Base-by-base conservation (phyloP, 139 green algal species). In the Coccomyxa sp. region DNA sequence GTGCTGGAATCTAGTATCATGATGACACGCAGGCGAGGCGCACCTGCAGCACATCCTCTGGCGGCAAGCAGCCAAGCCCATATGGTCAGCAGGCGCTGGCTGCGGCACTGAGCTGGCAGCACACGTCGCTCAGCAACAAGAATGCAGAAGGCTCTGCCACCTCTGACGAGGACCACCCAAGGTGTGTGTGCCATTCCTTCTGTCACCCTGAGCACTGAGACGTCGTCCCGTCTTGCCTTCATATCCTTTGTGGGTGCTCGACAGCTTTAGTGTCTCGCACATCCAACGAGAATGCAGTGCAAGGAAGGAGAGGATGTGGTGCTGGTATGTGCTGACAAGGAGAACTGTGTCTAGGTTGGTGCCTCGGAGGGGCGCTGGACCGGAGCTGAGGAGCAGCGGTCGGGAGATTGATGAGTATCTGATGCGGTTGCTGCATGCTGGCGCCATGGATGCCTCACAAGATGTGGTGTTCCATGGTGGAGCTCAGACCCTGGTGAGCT, bases 401-500 rank as follows among this genome's bases (percentile, higher is more conserved):
- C 38, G 73, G 2, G n/a, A 81, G 68, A 81, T 81, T 12, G 76
- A 81, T 40, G 68, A 81, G 68, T 81, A 81, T 39, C 64, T 81
- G n/a, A 81, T 81, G 76, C 76, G 76, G 12, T 39, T 81, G 64
- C 76, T 81, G 68, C 24, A 50, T 31, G 64, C 55, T 2, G 76
- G 76, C 38, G 39, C 68, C 5, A 31, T 38, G 8, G 75, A 75
- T 31, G 68, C 69, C 29, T 41, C 76, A 8, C 68, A 76, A 39
- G 76, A 64, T 0, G 33, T 38, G 39, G 29, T 76, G 39, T 75
- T 76, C 40, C 37, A 38, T n/a, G 27, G 22, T 70, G n/a, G 76
- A 75, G 68, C 35, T 74, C 18, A 34, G 64, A 31, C 50, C 27
- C 50, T 64, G n/a, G n/a, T n/a, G n/a, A n/a, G n/a, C n/a, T n/a